phyloP scores from a whole-genome alignment of 345 rosid genomes.

The Kandelia obovata region DNA sequence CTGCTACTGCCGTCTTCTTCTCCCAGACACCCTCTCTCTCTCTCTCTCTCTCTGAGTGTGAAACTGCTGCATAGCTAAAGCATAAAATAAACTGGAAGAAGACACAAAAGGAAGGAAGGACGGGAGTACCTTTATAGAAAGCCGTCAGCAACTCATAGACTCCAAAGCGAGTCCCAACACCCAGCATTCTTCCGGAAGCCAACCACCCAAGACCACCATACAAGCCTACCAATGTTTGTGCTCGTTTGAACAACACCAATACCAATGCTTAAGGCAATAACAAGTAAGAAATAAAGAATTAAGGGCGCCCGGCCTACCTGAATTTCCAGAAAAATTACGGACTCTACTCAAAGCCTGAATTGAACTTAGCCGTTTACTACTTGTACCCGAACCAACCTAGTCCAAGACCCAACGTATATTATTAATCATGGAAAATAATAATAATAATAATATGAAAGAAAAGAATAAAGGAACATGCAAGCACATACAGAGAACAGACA shows the following conservation, averaged over 20 bases:
- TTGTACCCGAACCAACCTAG: conserved; percentile 79
- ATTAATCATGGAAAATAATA: no score
- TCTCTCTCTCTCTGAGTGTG: no score
- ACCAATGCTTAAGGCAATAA: background rate
- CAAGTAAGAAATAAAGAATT: conserved; percentile 5
- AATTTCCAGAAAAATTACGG: conserved; percentile 51
- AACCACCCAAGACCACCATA: conserved; percentile 73
- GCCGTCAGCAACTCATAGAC: conserved; percentile 76
- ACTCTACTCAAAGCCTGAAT: conserved; percentile 54
- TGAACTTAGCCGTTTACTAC: conserved; percentile 45
- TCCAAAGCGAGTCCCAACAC: conserved; percentile 79
- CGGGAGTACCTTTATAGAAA: conserved; percentile 60
- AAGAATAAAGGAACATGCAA: background rate
- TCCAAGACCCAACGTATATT: conserved; percentile 7
- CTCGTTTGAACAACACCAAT: background rate
- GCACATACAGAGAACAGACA: background rate
- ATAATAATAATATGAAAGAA: background rate
- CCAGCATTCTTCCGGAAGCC: conserved; percentile 57
- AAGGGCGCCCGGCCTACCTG: conserved; percentile 26
- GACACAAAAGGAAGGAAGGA: background rate
- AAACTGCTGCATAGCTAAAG: background rate
- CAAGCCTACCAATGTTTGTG: conserved; percentile 47
- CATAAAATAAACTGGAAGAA: background rate
- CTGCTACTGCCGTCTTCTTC: no score
- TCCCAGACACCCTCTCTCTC: no score